phyloP scores from a whole-genome alignment of 163 green algal genomes.

The Trebouxia gelatinosa region DNA sequence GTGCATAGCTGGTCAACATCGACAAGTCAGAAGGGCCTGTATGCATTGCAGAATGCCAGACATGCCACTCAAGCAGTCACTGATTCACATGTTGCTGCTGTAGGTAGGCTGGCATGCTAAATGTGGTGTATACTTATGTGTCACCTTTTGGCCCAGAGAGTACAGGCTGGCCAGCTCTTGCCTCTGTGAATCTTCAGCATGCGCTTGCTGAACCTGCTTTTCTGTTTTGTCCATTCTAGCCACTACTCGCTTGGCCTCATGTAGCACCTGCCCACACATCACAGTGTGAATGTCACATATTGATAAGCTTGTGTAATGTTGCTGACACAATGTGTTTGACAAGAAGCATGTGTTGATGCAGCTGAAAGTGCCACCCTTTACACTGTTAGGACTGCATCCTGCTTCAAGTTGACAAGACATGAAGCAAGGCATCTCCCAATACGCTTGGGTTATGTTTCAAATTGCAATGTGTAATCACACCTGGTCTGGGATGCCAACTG shows the following conservation, averaged over 20 bases:
- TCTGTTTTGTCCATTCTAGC: not conserved
- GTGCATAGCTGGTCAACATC: not conserved
- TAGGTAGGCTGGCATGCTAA: not conserved
- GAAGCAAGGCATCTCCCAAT: not conserved
- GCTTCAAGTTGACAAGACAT: not conserved
- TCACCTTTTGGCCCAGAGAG: conserved; percentile 31
- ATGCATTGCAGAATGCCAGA: not conserved
- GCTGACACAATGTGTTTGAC: not conserved
- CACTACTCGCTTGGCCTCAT: not conserved
- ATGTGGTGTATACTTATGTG: not conserved
- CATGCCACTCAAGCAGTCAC: not conserved
- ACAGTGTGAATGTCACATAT: not conserved
- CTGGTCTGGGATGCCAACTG: conserved; percentile 34
- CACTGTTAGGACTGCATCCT: not conserved
- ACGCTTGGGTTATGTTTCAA: not conserved
- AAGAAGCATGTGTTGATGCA: not conserved
- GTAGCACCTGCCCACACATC: not conserved
- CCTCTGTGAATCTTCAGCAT: not conserved
- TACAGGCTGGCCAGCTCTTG: conserved; percentile 4
- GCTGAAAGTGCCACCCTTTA: not conserved
- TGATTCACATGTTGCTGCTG: not conserved
- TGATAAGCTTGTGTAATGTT: too few relatives aligned
- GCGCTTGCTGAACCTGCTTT: not conserved
- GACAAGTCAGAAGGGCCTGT: not conserved
- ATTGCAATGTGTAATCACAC: too few relatives aligned